Evolutionary conservation across 2,329 filamentous ascomycete species (phyloP).

Genomic region (Fusarium austroafricanum): DNA sequence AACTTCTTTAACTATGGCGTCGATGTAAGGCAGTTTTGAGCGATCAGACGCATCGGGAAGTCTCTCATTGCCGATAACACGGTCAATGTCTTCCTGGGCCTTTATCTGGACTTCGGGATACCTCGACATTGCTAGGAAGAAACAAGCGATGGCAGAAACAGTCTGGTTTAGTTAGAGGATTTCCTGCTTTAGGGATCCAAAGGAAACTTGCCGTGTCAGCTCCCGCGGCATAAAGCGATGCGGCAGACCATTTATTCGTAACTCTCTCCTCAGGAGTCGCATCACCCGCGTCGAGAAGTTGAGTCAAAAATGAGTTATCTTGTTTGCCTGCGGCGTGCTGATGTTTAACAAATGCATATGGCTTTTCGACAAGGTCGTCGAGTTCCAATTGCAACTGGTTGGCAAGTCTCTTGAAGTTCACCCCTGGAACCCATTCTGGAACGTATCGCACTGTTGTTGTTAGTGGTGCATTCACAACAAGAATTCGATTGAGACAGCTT

Average conservation of each 20-base stretch:
- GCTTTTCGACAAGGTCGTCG: constrained; percentile 10
- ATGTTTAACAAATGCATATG: constrained; percentile 33
- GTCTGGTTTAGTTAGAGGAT: constrained; percentile 1
- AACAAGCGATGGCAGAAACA: constrained; percentile 29
- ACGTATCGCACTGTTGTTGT: constrained; percentile 19
- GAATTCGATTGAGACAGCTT: background rate
- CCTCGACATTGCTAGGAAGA: constrained; percentile 33
- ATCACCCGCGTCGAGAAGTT: constrained; percentile 21
- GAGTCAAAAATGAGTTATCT: constrained; percentile 21
- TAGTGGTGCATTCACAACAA: background rate
- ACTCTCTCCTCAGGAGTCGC: constrained; percentile 16
- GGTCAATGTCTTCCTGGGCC: constrained; percentile 37
- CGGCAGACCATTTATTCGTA: constrained; percentile 37
- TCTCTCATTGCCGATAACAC: constrained; percentile 43
- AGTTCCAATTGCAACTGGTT: constrained; percentile 21
- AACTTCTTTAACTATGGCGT: constrained; percentile 47
- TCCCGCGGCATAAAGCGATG: constrained; percentile 34
- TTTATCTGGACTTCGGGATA: constrained; percentile 29
- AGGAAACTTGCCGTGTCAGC: constrained; percentile 31
- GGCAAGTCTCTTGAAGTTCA: constrained; percentile 24
- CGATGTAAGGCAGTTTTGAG: constrained; percentile 43
- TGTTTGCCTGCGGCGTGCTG: constrained; percentile 17
- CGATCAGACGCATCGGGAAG: constrained; percentile 43
- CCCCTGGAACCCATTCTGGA: constrained; percentile 34
- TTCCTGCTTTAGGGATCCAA: no score